phyloP scores from a whole-genome alignment of 805 yeast species.

The Zygotorulaspora sp. region DNA sequence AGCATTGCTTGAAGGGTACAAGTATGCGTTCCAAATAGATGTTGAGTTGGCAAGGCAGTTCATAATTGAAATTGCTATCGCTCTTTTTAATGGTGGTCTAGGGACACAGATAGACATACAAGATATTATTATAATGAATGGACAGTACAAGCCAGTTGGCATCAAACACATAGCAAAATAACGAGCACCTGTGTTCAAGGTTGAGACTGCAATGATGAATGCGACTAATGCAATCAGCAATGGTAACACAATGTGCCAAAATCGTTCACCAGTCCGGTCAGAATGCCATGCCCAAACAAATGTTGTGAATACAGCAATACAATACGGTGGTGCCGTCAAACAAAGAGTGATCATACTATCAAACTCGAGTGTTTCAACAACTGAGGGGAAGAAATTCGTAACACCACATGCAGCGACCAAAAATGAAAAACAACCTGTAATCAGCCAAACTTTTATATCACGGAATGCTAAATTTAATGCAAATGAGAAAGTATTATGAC shows the following conservation, averaged over 20 bases:
- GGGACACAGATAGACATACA: slow-evolving; percentile 56
- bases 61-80: slow-evolving; percentile 53
- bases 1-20: slow-evolving; percentile 42
- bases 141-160: slow-evolving; percentile 53
- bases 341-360: slow-evolving; percentile 47
- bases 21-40: slow-evolving; percentile 52
- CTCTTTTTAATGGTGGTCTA: slow-evolving; percentile 56
- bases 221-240: slow-evolving; percentile 41
- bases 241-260: slow-evolving; percentile 46
- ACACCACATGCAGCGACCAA: slow-evolving; percentile 58
- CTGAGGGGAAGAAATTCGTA: slow-evolving; percentile 57
- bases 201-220: slow-evolving; percentile 41
- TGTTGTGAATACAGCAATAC: slow-evolving; percentile 47
- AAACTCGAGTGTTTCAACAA: slow-evolving; percentile 53
- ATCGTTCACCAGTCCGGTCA: slow-evolving; percentile 52
- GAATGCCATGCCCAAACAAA: slow-evolving; percentile 54
- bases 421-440: slow-evolving; percentile 41
- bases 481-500: slow-evolving; percentile 33
- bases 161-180: slow-evolving; percentile 57
- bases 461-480: slow-evolving; percentile 37
- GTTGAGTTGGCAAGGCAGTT: slow-evolving; percentile 54
- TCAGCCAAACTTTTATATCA: slow-evolving; percentile 46
- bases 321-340: slow-evolving; percentile 57
- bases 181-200: slow-evolving; percentile 52
- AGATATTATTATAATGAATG: slow-evolving; percentile 48